phyloP scores from a whole-genome alignment of 225 moss, liverwort and hornwort species.

The Anthoceros angustus region DNA sequence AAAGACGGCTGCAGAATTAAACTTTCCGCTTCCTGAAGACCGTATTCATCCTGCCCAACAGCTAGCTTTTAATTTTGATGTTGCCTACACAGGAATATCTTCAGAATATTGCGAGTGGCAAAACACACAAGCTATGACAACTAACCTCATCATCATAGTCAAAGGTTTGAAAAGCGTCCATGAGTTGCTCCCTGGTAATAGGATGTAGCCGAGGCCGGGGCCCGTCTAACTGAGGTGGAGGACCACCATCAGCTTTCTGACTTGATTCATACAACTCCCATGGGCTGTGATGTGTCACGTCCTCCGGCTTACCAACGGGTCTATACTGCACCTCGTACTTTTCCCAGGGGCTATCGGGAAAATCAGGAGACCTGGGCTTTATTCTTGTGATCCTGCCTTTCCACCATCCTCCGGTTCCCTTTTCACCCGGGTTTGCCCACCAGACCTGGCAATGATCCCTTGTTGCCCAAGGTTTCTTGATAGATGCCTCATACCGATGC shows the following conservation, averaged over 20 bases:
- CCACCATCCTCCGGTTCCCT: constrained; percentile 72
- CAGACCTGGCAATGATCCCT: constrained; percentile 94
- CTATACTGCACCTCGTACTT: constrained; percentile 51
- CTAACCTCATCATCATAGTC: background rate
- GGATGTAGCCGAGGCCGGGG: too few species aligned
- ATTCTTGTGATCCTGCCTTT: constrained; percentile 60
- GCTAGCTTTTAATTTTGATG: background rate
- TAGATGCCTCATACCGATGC: constrained; percentile 64
- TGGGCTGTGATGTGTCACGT: constrained; percentile 55
- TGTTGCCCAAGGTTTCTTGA: constrained; percentile 57
- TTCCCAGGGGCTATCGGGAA: constrained; percentile 92
- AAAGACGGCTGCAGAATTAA: constrained; percentile 14
- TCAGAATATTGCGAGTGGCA: background rate
- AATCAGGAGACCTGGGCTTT: constrained; percentile 48
- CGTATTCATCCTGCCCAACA: constrained; percentile 29
- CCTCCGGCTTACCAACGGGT: constrained; percentile 20
- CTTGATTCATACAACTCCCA: constrained; percentile 83
- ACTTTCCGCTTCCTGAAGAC: constrained; percentile 18
- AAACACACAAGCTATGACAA: background rate
- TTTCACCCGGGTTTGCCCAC: constrained; percentile 57
- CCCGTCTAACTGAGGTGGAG: constrained; percentile 31
- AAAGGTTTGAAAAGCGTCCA: background rate
- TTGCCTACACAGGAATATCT: background rate
- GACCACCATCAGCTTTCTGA: constrained; percentile 50
- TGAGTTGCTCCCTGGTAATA: background rate